Evolutionary conservation across 306 rosid genomes (phyloP), one percentile per base, ranked within the genome.

Genomic region (Vigna reflexopilosa): DNA sequence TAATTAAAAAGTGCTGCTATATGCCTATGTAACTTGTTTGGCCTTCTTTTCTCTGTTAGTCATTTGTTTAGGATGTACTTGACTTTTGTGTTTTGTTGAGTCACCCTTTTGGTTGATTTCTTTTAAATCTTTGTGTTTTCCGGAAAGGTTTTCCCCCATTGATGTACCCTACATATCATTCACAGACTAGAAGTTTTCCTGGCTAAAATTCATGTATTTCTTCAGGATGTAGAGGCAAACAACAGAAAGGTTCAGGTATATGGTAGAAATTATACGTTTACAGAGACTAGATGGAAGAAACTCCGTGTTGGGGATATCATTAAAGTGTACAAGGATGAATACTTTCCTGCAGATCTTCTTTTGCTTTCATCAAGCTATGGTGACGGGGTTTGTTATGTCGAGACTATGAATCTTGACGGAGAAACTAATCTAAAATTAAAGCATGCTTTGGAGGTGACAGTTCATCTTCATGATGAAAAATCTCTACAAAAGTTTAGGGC

Each of bases 331-430:
- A 93, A 91, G 80, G 95, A 91, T 66, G 91, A 93, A 78, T 91
- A 88, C 81, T 93, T 93, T 84, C 98, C 98, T 32, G 91, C 98
- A 38, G 98, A 93, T 88, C 82, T 93, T 77, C 83, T 91, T 78
- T 83, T 93, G 81, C 92, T 93, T 82, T 91, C 93, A 1, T 93
- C 98, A 11, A 86, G 89, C 82, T 82, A 88, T 9, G 92, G 75
- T n/a, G 98, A 90, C 59, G 95, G 98, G 9, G 83, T 93, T 80
- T 93, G 97, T 81, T 90, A 91, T 80, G 98, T 93, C 10, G 98
- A 93, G 75, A 93, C 98, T 14, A 90, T 90, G 97, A 93, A 93
- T 84, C 97, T 93, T 62, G 98, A 93, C 58, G 98, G 98, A 80
- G 98, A 93, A 84, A 93, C 98, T 38, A 93, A 93, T 88, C 89